Conservation (phyloP, 2,329 filamentous ascomycete genomes). For the Coleophoma cylindrospora region DNA sequence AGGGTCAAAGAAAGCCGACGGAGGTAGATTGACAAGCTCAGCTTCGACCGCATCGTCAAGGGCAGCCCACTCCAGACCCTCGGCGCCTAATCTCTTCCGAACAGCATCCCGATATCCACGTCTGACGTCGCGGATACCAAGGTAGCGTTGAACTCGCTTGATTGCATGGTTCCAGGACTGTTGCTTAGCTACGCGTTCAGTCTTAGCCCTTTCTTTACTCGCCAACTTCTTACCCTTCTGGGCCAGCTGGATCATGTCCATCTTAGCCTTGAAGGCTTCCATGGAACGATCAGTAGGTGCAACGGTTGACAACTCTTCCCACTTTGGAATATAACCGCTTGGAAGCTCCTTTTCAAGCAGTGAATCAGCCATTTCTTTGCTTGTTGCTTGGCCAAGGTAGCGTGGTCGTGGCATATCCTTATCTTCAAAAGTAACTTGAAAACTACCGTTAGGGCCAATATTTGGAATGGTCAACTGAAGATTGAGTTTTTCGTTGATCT, state of each 20-base stretch:
- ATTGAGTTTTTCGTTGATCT: conserved; percentile 56
- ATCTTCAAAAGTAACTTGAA: conserved; percentile 57
- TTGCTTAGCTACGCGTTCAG: conserved; percentile 43
- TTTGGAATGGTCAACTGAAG: conserved; percentile 53
- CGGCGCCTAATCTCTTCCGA: conserved; percentile 3
- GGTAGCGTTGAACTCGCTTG: conserved; percentile 61
- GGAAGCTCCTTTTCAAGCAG: conserved; percentile 25
- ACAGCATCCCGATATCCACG: not conserved
- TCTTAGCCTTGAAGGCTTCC: conserved; percentile 46
- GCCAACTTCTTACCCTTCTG: conserved; percentile 38
- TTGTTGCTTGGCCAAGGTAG: conserved; percentile 56
- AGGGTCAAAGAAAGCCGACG: conserved; percentile 34
- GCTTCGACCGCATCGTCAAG: conserved; percentile 20
- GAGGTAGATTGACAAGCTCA: conserved; percentile 17
- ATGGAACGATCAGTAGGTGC: conserved; percentile 31
- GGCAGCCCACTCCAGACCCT: conserved; percentile 17
- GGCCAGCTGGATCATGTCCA: conserved; percentile 45
- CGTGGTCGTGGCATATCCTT: conserved; percentile 59
- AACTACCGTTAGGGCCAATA: conserved; percentile 43
- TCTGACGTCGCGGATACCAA: conserved; percentile 54
- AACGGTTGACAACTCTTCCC: conserved; percentile 18
- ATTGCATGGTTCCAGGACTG: conserved; percentile 49
- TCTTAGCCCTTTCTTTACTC: conserved; percentile 43
- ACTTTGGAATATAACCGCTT: conserved; percentile 16
- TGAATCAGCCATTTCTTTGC: conserved; percentile 26